phyloP scores from a whole-genome alignment of 2,329 filamentous ascomycete species.

The Tolypocladium sp. region DNA sequence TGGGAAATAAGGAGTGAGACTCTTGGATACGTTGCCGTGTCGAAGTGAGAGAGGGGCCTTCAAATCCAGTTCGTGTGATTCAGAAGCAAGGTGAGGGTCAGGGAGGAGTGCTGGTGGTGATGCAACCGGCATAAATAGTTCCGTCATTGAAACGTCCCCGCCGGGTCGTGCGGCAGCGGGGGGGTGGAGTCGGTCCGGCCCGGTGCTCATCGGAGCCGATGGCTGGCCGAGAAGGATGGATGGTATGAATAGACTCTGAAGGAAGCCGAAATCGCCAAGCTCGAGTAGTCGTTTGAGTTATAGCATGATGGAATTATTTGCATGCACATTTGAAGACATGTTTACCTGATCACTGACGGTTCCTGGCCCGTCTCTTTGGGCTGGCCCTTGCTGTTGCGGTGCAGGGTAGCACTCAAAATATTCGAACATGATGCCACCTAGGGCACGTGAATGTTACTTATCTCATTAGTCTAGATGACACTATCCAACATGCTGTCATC shows the following conservation, averaged over 20 bases:
- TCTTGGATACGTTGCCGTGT: background rate
- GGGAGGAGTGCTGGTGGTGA: background rate
- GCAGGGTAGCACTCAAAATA: background rate
- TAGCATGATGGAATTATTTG: background rate
- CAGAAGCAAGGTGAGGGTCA: background rate
- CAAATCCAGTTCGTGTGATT: background rate
- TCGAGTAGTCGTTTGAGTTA: background rate
- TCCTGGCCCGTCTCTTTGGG: background rate
- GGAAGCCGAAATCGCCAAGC: background rate
- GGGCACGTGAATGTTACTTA: background rate
- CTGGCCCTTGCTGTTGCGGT: background rate
- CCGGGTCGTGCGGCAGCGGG: background rate
- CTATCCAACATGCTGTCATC: slow-evolving; percentile 20
- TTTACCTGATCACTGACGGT: background rate
- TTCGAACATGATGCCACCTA: background rate
- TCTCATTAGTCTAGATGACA: slow-evolving; percentile 17
- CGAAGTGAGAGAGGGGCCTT: background rate
- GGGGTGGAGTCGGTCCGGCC: background rate
- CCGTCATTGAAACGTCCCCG: background rate
- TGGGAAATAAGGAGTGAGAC: slow-evolving; percentile 4
- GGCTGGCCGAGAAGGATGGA: background rate
- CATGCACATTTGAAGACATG: background rate
- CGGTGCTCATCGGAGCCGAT: background rate
- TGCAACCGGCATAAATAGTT: background rate
- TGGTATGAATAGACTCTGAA: background rate